Conservation (phyloP, 2,329 filamentous ascomycete genomes). For the Penicillium sp. region DNA sequence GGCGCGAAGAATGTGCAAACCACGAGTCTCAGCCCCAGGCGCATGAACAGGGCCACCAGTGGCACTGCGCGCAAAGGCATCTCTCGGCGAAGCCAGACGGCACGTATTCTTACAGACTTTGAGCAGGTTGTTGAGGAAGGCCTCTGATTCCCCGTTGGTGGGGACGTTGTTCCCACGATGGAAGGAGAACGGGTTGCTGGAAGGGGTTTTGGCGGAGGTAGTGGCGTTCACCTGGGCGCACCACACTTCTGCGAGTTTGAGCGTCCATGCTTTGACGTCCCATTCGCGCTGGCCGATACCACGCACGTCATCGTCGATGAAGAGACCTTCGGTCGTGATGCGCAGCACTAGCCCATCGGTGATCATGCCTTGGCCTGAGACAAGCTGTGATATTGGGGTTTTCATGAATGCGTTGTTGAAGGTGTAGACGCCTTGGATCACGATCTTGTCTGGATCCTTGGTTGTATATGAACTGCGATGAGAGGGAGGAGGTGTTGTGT, state of each 20-base stretch:
- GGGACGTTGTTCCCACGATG: slow-evolving; percentile 49
- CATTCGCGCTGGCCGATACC: slow-evolving; percentile 92
- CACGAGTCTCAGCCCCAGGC: slow-evolving; percentile 40
- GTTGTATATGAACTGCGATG: slow-evolving; percentile 76
- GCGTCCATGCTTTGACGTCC: slow-evolving; percentile 97
- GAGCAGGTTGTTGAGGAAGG: slow-evolving; percentile 60
- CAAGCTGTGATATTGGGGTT: slow-evolving; percentile 84
- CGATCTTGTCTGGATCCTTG: slow-evolving; percentile 90
- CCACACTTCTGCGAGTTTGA: slow-evolving; percentile 89
- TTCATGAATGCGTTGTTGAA: slow-evolving; percentile 87
- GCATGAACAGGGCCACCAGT: slow-evolving; percentile 27
- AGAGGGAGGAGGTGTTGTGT: slow-evolving; percentile 78
- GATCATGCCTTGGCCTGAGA: slow-evolving; percentile 77
- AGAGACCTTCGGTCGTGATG: slow-evolving; percentile 89
- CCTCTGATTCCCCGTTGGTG: slow-evolving; percentile 63
- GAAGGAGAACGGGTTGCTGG: slow-evolving; percentile 34
- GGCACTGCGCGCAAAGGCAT: slow-evolving; percentile 37
- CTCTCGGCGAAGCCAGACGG: slow-evolving; percentile 45
- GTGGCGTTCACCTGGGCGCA: slow-evolving; percentile 58
- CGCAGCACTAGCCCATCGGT: slow-evolving; percentile 89
- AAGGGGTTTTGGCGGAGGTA: slow-evolving; percentile 31
- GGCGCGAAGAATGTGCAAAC: slow-evolving; percentile 56
- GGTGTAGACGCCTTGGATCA: slow-evolving; percentile 86
- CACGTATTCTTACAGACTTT: slow-evolving; percentile 63
- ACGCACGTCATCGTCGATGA: slow-evolving; percentile 93